These are phyloP conservation scores for Pseudonitzschia delicatissima DNA, from an alignment of 108 stramenopile genomes.

Conservation along the genomic window DNA sequence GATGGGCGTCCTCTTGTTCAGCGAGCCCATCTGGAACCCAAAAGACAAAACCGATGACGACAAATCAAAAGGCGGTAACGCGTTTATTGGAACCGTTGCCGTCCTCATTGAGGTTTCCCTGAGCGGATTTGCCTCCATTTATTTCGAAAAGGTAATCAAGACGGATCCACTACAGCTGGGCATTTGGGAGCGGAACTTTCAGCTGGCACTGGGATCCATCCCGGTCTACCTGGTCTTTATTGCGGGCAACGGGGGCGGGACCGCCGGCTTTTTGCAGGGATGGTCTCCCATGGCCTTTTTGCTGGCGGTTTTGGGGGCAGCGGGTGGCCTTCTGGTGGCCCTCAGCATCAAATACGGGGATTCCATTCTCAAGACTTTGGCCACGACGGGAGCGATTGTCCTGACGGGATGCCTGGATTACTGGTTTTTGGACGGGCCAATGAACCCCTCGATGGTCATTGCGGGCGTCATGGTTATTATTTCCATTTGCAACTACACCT, in stretches of 20 bases:
- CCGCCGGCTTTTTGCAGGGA: slow-evolving; percentile 63
- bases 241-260: slow-evolving; percentile 48
- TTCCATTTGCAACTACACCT: slow-evolving; percentile 80
- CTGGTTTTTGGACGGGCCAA: slow-evolving; percentile 63
- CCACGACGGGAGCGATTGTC: slow-evolving; percentile 84
- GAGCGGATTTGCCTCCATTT: slow-evolving; percentile 92
- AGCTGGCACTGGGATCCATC: slow-evolving; percentile 64
- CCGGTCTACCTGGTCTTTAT: slow-evolving; percentile 74
- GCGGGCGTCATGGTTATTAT: slow-evolving; percentile 77
- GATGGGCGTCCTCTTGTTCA: slow-evolving; percentile 85
- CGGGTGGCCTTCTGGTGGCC: slow-evolving; percentile 91
- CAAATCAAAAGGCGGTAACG: slow-evolving; percentile 42
- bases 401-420: slow-evolving; percentile 70
- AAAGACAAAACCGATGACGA: slow-evolving; percentile 20
- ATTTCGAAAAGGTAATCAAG: slow-evolving; percentile 93
- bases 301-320: slow-evolving; percentile 73
- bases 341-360: slow-evolving; percentile 93
- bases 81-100: slow-evolving; percentile 71
- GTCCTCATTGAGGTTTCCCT: slow-evolving; percentile 89
- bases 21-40: slow-evolving; percentile 71
- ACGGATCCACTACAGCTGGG: slow-evolving; percentile 65
- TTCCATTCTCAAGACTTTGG: slow-evolving; percentile 91
- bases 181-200: slow-evolving; percentile 93
- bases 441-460: slow-evolving; percentile 76
- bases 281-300: slow-evolving; percentile 62